These are phyloP conservation scores for Kuraishia capsulata DNA, from an alignment of 805 yeast genomes.

Conservation along the genomic window DNA sequence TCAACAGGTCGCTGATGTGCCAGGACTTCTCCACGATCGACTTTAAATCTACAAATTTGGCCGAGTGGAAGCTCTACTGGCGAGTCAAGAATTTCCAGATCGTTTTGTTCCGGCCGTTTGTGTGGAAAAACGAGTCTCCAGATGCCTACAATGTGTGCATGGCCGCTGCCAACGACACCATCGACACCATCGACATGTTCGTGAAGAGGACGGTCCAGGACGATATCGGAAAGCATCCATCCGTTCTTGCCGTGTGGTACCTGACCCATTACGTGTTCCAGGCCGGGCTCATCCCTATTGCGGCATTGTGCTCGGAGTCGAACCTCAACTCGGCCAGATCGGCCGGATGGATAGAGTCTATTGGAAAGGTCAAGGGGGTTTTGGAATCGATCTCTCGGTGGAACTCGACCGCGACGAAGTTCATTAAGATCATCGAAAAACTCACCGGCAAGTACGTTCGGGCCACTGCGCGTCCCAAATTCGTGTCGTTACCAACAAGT, in stretches of 20 bases:
- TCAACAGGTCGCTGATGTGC: conserved; percentile 6
- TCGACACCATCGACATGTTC: conserved; percentile 36
- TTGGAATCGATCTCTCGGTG: conserved; percentile 27
- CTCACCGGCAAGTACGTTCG: conserved; percentile 13
- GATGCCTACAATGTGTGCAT: conserved; percentile 29
- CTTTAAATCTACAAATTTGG: conserved; percentile 45
- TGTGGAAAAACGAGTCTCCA: conserved; percentile 41
- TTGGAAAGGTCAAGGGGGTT: conserved; percentile 30
- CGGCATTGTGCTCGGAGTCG: conserved; percentile 44
- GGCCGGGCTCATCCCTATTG: conserved; percentile 50
- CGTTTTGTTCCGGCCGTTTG: conserved; percentile 44
- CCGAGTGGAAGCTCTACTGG: conserved; percentile 48
- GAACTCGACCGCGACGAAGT: conserved; percentile 36
- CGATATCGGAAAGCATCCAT: conserved; percentile 14
- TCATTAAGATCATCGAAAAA: conserved; percentile 35
- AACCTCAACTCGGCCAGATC: conserved; percentile 30
- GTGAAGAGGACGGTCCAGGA: conserved; percentile 5
- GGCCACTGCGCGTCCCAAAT: neutral
- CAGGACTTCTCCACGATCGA: conserved; percentile 7
- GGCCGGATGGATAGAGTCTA: conserved; percentile 32
- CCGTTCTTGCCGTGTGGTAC: conserved; percentile 52
- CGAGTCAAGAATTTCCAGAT: conserved; percentile 47
- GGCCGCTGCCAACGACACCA: conserved; percentile 42
- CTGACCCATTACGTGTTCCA: conserved; percentile 55
- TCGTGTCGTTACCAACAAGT: neutral